Base-by-base conservation (phyloP, 192 early-diverging fungal species). In the Rhizoclosmatium globosum region DNA sequence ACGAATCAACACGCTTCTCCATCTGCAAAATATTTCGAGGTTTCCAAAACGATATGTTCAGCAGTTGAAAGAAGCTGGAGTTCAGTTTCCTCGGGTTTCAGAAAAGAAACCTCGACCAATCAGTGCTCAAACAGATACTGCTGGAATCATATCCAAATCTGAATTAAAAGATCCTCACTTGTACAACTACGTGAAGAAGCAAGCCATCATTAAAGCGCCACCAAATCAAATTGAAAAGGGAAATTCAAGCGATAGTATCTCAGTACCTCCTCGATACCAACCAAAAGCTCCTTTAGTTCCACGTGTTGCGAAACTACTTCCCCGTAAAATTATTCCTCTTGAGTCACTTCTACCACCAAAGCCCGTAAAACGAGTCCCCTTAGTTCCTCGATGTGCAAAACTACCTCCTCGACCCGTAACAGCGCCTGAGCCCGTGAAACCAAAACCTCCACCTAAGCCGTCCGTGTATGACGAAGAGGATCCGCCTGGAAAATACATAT, bases 11-110 rank as follows among this genome's bases (percentile, higher is more conserved):
- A 75, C 56, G 17, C 56, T 75, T 41, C 39, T 59, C 6, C 60
- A 75, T 47, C 60, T 75, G 19, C 73, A 75, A 75, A 75, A 75
- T 38, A 75, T 75, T 44, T 75, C 73, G 1, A 19, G 73, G 9
- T 75, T 46, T 75, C 73, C 73, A 39, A 64, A 47, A 64, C n/a
- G 44, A 13, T 75, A 75, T 60, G 60, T 72, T 58, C 53, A 41
- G 11, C 71, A 72, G 41, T 57, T 72, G 48, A 50, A 43, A 7
- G 57, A 72, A 17, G 71, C 67, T 46, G 67, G 67, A 2, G 45
- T 68, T 46, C 67, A 68, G 44, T 68, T 68, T 68, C 67, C 67
- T 9, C 67, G 67, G 13, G 67, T 68, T 43, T 13, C 67, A 1
- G 67, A 68, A 3, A 42, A 47, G 2, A 68, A 46, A 46, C 7